Percentiles rank a stretch among this genome's conserved stretches.
Evolutionary conservation across 495 filamentous ascomycete species (phyloP).

Genomic region (Pseudomonodictys pantanalensis): DNA sequence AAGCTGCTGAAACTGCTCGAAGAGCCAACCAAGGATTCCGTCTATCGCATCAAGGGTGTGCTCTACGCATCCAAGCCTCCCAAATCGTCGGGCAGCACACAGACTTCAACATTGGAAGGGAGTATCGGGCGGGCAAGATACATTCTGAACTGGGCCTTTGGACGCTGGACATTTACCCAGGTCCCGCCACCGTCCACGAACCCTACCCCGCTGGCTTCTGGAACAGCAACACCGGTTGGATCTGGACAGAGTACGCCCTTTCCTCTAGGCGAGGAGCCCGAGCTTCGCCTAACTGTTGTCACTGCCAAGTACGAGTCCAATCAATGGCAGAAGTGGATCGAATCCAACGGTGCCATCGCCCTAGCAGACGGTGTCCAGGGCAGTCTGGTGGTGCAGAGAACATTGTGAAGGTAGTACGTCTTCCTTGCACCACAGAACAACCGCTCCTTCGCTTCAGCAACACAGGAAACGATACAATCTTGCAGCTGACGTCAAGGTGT

Average conservation of each 20-base stretch:
- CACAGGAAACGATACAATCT: neutral
- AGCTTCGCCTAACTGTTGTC: slow-evolving; percentile 78
- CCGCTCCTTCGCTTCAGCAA: too few species aligned
- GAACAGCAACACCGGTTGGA: slow-evolving; percentile 37
- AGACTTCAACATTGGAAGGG: slow-evolving; percentile 11
- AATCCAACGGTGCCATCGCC: slow-evolving; percentile 22
- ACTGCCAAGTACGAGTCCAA: slow-evolving; percentile 77
- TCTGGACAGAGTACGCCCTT: slow-evolving; percentile 35
- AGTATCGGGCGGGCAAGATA: slow-evolving; percentile 49
- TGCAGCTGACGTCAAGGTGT: slow-evolving; percentile 1
- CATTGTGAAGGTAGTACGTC: too few species aligned
- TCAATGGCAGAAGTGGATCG: slow-evolving; percentile 69
- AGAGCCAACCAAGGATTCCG: slow-evolving; percentile 77
- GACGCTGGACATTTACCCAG: slow-evolving; percentile 82
- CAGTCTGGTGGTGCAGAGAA: slow-evolving; percentile 20
- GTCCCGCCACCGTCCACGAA: slow-evolving; percentile 42
- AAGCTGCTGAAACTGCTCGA: slow-evolving; percentile 66
- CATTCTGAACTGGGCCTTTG: slow-evolving; percentile 98
- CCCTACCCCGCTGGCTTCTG: slow-evolving; percentile 31
- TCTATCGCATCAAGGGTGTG: slow-evolving; percentile 93
- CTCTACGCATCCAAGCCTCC: slow-evolving; percentile 59
- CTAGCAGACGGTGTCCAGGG: slow-evolving; percentile 19
- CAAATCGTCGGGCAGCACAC: slow-evolving; percentile 57
- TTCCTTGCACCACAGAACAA: too few species aligned
- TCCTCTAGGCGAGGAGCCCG: slow-evolving; percentile 41